Conservation (phyloP, 2,329 filamentous ascomycete species). For the Fusarium cicatricum region DNA sequence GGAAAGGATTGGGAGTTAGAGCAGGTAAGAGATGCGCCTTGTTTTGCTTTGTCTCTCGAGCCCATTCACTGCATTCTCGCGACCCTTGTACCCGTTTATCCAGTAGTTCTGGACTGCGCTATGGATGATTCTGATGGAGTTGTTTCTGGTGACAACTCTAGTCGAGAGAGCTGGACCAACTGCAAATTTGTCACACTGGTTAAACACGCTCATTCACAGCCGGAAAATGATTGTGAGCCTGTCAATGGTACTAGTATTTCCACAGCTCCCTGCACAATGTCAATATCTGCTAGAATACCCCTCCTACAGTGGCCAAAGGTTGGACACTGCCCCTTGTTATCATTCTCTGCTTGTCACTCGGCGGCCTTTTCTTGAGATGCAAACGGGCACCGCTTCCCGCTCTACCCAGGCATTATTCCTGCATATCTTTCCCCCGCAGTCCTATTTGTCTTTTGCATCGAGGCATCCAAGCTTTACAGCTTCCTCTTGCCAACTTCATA, state of each 20-base stretch:
- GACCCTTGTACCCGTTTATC: not conserved
- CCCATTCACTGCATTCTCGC: not conserved
- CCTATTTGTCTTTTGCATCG: slow-evolving; percentile 8
- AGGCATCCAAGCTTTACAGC: not conserved
- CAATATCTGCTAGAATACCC: not conserved
- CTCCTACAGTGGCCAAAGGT: slow-evolving; percentile 10
- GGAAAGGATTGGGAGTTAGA: slow-evolving; percentile 84
- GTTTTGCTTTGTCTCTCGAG: slow-evolving; percentile 2
- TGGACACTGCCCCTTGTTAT: slow-evolving; percentile 8
- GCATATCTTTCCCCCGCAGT: slow-evolving; percentile 12
- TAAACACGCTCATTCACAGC: not conserved
- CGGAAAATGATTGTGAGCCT: not conserved
- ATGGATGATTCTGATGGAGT: not conserved
- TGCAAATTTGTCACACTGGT: slow-evolving; percentile 8
- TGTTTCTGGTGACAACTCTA: slow-evolving; percentile 4
- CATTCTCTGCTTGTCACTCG: slow-evolving; percentile 16
- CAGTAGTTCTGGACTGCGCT: slow-evolving; percentile 16
- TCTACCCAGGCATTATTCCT: slow-evolving; percentile 11
- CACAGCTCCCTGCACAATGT: not conserved
- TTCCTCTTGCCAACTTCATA: slow-evolving; percentile 1
- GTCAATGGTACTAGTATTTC: not conserved
- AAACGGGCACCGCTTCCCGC: slow-evolving; percentile 9
- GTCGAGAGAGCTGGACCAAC: not conserved
- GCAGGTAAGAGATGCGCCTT: slow-evolving; percentile 63
- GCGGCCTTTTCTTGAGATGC: slow-evolving; percentile 3